Evolutionary conservation across 202 grass and related monocot genomes (phyloP).

Genomic region (Bolboschoenoplectus hybrid): DNA sequence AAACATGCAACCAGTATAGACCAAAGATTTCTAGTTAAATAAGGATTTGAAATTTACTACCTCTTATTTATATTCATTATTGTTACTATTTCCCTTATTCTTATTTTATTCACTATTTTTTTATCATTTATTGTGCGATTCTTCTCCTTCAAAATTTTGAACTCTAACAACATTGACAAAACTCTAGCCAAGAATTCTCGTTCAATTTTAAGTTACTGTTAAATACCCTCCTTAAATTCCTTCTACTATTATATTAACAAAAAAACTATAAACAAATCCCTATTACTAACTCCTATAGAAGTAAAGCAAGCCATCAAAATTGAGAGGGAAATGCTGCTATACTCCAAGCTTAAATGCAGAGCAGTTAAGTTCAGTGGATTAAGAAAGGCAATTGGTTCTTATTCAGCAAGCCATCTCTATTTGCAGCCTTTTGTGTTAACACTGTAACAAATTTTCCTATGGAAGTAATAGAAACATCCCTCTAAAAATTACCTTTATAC

Average conservation of each 20-base stretch:
- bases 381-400: not conserved
- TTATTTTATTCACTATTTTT: not conserved
- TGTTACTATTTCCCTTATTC: not conserved
- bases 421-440: not conserved
- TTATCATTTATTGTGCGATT: not conserved
- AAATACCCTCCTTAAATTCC: not conserved
- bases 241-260: not conserved
- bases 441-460: not conserved
- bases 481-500: constrained; percentile 10
- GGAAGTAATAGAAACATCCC: not conserved
- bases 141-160: not conserved
- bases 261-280: not conserved
- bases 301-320: not conserved
- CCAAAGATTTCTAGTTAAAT: not conserved
- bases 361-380: not conserved
- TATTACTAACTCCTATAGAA: not conserved
- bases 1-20: not conserved
- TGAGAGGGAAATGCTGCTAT: not conserved
- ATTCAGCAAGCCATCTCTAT: not conserved
- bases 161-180: not conserved
- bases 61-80: not conserved
- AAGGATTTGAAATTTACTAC: not conserved
- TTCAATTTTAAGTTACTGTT: not conserved
- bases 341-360: not conserved
- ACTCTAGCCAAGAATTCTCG: not conserved